These are phyloP conservation scores for Jimgerdemannia flammicorona DNA, from an alignment of 192 early-diverging fungal species.

Conservation along the genomic window DNA sequence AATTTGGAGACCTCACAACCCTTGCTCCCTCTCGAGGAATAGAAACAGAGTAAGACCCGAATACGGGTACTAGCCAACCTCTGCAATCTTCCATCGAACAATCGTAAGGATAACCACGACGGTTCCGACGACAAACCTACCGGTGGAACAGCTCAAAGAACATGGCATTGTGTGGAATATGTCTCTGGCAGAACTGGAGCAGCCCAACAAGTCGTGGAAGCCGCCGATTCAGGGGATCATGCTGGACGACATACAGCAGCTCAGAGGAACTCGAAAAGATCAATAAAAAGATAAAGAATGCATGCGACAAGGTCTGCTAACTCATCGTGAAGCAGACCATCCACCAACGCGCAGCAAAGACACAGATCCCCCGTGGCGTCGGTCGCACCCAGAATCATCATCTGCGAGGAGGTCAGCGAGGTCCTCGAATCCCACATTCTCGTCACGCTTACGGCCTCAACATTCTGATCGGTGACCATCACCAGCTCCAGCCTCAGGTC, in stretches of 20 bases:
- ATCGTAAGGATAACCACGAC: no score
- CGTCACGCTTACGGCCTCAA: conserved; percentile 37
- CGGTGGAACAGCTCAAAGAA: conserved; percentile 22
- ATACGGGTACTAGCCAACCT: no score
- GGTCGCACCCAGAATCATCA: conserved; percentile 43
- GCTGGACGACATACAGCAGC: conserved; percentile 9
- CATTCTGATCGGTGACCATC: conserved; percentile 56
- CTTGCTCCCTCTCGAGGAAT: no score
- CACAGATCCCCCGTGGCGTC: conserved; percentile 30
- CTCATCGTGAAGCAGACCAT: conserved; percentile 21
- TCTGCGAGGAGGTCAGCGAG: conserved; percentile 57
- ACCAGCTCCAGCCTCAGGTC: conserved; percentile 50
- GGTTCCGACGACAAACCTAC: conserved; percentile 11
- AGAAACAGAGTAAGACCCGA: no score
- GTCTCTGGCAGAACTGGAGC: conserved; percentile 34
- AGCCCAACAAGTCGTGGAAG: conserved; percentile 34
- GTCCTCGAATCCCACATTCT: conserved; percentile 52
- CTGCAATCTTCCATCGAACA: no score
- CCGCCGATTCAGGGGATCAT: conserved; percentile 17
- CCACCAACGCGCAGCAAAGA: conserved; percentile 55
- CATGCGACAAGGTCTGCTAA: conserved; percentile 26
- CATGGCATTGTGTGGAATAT: conserved; percentile 45
- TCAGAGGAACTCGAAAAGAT: conserved; percentile 16
- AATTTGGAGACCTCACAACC: conserved; percentile 19
- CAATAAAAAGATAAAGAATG: conserved; percentile 8